Base-by-base conservation (phyloP, 768 basidiomycete genomes). In the Lentinula raphanica region DNA sequence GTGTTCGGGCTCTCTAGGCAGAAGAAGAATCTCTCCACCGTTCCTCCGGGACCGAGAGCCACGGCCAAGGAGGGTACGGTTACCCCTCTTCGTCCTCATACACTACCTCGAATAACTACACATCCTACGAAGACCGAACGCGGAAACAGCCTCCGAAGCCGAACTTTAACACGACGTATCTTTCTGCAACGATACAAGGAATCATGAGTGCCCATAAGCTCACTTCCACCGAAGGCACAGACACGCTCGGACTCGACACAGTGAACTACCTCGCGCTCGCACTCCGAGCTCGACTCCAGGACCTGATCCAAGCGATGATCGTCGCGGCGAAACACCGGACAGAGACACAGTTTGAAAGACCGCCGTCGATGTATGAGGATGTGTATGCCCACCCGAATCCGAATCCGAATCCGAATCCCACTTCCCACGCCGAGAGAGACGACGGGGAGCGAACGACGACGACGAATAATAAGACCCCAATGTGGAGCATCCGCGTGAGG, bases 21-120 rank as follows among this genome's bases (percentile, higher is more conserved):
- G 92, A 94, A 69, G 92, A 94, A 73, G 92, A 93, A 68, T 79
- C 82, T 3, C 72, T 93, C 5, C 89, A 92, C 63, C 79, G 87
- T 39, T 74, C 79, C 3, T 79, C 85, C 57, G 83, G n/a, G n/a
- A n/a, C n/a, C n/a, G n/a, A n/a, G n/a, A n/a, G n/a, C n/a, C n/a
- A n/a, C n/a, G n/a, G n/a, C n/a, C n/a, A n/a, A n/a, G n/a, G n/a
- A n/a, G n/a, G n/a, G n/a, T n/a, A n/a, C n/a, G n/a, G n/a, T n/a
- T n/a, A n/a, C n/a, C n/a, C n/a, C n/a, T n/a, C n/a, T n/a, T n/a
- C n/a, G n/a, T n/a, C n/a, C n/a, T n/a, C n/a, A n/a, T n/a, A n/a
- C n/a, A n/a, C n/a, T n/a, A n/a, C n/a, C n/a, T n/a, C n/a, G n/a
- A n/a, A n/a, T n/a, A n/a, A n/a, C n/a, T n/a, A n/a, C n/a, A n/a